phyloP scores from a whole-genome alignment of 2,329 filamentous ascomycete genomes.

The Calonectria multiphialidica region DNA sequence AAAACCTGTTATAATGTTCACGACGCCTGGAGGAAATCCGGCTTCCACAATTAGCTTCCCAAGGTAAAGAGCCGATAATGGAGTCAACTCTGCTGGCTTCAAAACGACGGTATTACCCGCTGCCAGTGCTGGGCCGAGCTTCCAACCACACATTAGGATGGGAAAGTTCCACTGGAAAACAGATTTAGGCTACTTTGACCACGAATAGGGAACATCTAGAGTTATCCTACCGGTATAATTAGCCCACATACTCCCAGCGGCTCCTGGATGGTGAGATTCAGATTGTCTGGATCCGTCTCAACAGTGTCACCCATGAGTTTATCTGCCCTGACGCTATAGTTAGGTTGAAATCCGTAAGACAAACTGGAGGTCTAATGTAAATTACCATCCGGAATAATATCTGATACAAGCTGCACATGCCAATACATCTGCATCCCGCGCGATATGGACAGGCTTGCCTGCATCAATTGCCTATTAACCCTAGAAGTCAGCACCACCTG shows the following conservation, averaged over 20 bases:
- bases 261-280: background rate
- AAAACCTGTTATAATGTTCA: background rate
- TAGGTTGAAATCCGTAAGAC: too few species aligned
- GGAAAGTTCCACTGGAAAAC: background rate
- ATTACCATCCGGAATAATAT: background rate
- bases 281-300: background rate
- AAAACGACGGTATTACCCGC: background rate
- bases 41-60: background rate
- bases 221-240: background rate
- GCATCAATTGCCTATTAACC: background rate
- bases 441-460: background rate
- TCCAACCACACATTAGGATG: conserved; percentile 2
- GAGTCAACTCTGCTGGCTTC: background rate
- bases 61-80: background rate
- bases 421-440: background rate
- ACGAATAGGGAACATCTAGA: background rate
- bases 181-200: too few species aligned
- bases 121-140: background rate
- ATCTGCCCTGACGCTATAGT: background rate
- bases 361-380: too few species aligned
- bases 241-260: background rate
- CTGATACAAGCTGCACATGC: background rate
- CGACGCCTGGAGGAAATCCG: background rate
- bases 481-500: background rate
- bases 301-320: background rate